Evolutionary conservation across 2,329 filamentous ascomycete species (phyloP).

Genomic region (Ascochyta clinopodiicola): DNA sequence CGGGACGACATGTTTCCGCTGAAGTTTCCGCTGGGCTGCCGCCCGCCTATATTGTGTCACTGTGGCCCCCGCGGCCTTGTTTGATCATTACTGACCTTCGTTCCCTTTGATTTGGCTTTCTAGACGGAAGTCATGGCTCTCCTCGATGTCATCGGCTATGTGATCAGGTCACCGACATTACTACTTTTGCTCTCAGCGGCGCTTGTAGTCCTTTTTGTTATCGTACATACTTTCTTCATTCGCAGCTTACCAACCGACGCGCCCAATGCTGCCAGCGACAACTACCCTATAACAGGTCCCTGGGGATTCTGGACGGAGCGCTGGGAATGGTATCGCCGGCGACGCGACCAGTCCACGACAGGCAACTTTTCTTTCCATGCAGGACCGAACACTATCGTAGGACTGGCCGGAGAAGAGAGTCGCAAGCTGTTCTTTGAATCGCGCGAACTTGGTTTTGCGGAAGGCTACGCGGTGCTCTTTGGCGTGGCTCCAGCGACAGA

Average conservation of each 20-base stretch:
- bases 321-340: constrained; percentile 53
- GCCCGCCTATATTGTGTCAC: constrained; percentile 2
- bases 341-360: constrained; percentile 38
- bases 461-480: constrained; percentile 49
- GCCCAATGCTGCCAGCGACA: constrained; percentile 27
- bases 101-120: background rate
- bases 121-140: constrained; percentile 18
- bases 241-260: constrained; percentile 32
- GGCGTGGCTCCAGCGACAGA: constrained; percentile 26
- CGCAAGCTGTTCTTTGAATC: constrained; percentile 56
- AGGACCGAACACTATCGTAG: constrained; percentile 55
- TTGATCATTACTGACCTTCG: background rate
- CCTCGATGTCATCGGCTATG: constrained; percentile 1
- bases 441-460: constrained; percentile 52
- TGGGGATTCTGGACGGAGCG: constrained; percentile 56
- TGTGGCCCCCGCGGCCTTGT: background rate
- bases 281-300: constrained; percentile 54
- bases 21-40: background rate
- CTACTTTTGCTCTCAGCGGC: constrained; percentile 16
- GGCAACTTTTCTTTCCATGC: constrained; percentile 60
- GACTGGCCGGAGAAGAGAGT: constrained; percentile 52
- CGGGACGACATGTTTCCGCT: constrained; percentile 16
- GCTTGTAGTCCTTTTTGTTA: constrained; percentile 19
- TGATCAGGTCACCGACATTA: constrained; percentile 17
- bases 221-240: constrained; percentile 23